These are phyloP conservation scores for Penicillium decumbens DNA, from an alignment of 2,329 filamentous ascomycete genomes.

Conservation along the genomic window DNA sequence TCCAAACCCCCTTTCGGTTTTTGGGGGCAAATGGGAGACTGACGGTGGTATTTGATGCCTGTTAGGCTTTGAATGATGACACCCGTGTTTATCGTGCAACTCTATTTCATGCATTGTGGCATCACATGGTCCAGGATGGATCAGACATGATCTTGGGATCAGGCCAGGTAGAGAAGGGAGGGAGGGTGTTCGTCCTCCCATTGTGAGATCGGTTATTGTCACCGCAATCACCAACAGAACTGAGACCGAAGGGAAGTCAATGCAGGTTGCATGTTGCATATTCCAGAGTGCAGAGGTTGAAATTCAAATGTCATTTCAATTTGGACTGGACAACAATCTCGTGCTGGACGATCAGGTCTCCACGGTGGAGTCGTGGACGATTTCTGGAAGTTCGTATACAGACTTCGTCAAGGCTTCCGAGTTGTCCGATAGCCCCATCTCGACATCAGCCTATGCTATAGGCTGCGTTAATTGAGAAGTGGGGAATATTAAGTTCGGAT, in stretches of 20 bases:
- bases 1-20: not conserved
- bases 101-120: conserved; percentile 5
- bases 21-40: not conserved
- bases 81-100: conserved; percentile 17
- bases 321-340: not conserved
- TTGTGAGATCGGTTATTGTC: not conserved
- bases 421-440: conserved; percentile 4
- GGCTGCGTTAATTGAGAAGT: not conserved
- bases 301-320: conserved; percentile 1
- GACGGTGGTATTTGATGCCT: conserved; percentile 9
- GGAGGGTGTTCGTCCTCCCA: not conserved
- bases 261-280: not conserved
- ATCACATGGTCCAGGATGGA: conserved; percentile 7
- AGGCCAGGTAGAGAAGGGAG: not conserved
- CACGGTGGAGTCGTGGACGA: not conserved
- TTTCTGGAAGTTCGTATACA: not conserved
- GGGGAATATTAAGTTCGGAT: not conserved
- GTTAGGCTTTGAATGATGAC: conserved; percentile 3
- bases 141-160: not conserved
- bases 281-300: conserved; percentile 1
- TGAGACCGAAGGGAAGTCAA: not conserved
- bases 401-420: conserved; percentile 12
- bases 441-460: not conserved
- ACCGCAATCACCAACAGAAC: conserved; percentile 6
- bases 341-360: not conserved